Evolutionary conservation across 164 flowering plant species (phyloP), one percentile per base, ranked within the genome.

Genomic region (Sextonia rubra): DNA sequence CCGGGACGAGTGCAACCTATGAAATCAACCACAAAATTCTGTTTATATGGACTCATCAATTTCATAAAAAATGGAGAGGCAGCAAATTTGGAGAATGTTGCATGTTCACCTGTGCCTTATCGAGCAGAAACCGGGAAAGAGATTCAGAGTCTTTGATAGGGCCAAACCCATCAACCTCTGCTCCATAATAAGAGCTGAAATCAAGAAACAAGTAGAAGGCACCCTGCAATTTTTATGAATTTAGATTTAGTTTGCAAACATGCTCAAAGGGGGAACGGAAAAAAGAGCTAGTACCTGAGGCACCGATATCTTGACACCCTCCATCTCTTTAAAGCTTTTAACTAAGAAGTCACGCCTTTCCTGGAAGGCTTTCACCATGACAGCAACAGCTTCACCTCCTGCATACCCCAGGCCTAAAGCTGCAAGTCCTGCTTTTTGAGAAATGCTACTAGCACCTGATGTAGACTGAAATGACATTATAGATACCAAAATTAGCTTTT

Each of bases 1-100:
- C 99, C 0, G 99, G 99, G 25, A 95, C 97, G 61, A 95, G 84
- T 3, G 99, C 99, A 71, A 95, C 99, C 98, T 94, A 87, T 30
- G 27, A 78, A 30, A 26, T 29, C 6, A 25, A 22, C 23, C 24
- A 22, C 23, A 61, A 22, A 4, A 61, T 22, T 22, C 4, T 12
- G 22, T 17, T 29, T n/a, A 64, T 18, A 12, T 0, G 29, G 58
- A 12, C 20, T 15, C 15, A 14, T 52, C 58, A 20, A 52, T 15
- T 20, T 3, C 58, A 52, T 52, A 15, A 12, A 18, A 20, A 12
- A 20, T 14, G 58, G 58, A 52, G 7, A 52, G n/a, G 58, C 20
- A 20, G 58, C 11, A 37, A 37, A 37, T 37, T 61, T 27, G 27
- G 32, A 47, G 47, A 25, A 12, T 48, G n/a, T 26, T 1, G 30